Conservation (phyloP, 2,329 filamentous ascomycete genomes). For the Sporothrix mexicana region DNA sequence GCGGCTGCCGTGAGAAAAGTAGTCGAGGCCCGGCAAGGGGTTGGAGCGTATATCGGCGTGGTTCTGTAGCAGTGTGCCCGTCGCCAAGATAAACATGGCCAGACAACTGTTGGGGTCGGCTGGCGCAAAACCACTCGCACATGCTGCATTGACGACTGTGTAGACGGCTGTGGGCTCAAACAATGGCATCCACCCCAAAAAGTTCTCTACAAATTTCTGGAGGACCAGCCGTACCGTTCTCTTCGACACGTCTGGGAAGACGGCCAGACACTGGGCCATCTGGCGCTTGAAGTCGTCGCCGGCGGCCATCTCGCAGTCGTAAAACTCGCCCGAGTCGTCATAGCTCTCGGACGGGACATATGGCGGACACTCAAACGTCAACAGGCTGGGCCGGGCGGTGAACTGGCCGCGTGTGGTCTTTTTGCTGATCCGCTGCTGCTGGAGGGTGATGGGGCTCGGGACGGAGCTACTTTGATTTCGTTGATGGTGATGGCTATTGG, state of each 20-base stretch:
- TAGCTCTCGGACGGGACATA: conserved; percentile 35
- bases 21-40: conserved; percentile 33
- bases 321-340: conserved; percentile 35
- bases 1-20: conserved; percentile 33
- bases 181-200: neutral
- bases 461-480: neutral
- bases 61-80: conserved; percentile 33
- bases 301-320: conserved; percentile 34
- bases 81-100: conserved; percentile 35
- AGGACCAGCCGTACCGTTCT: neutral
- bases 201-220: conserved; percentile 10
- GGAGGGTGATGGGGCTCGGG: neutral
- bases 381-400: conserved; percentile 32
- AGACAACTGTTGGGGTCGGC: conserved; percentile 34
- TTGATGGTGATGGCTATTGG: neutral
- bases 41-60: conserved; percentile 30
- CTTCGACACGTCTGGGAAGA: conserved; percentile 33
- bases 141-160: conserved; percentile 30
- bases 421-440: neutral
- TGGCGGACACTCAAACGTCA: conserved; percentile 32
- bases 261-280: conserved; percentile 12
- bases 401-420: conserved; percentile 9
- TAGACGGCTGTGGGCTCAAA: conserved; percentile 9
- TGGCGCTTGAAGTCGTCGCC: conserved; percentile 33
- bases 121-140: conserved; percentile 23